Evolutionary conservation across 1,284 basidiomycete genomes (phyloP), one percentile per base, ranked within the genome.

Genomic region (Bjerkandera adusta): DNA sequence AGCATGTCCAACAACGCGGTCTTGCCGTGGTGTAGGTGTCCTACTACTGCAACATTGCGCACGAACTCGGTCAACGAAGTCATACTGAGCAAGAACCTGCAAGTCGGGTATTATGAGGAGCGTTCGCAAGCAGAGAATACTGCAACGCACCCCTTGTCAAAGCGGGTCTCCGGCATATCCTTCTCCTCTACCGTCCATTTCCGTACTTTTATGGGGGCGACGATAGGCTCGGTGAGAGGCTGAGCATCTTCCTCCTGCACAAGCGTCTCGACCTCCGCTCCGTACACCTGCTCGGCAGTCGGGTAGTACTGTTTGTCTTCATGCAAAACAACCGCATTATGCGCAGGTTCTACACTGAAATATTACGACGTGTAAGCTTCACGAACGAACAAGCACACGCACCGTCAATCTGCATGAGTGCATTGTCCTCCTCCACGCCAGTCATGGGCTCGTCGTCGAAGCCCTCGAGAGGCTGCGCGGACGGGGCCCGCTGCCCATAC

Each of bases 231-330:
- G 3, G 91, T 81, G 5, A 99, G 77, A 6, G 92, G 93, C 66
- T 99, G 97, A 3, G 91, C 83, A 62, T 99, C 97, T 70, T 99
- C 97, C 67, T 99, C 97, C 66, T 99, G 95, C 1, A 99, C 97
- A 60, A 99, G 71, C 1, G 96, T 90, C 70, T 99, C 96, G 18
- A 99, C 96, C 49, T 88, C 96, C 36, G 83, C 77, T 6, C 96
- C 97, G 64, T 99, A 99, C 1, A 96, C 84, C 40, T 98, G 92
- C 45, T 77, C 76, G 0, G 97, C 97, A 10, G 88, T 88, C 6
- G 93, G 92, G 64, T 99, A 99, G 71, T 99, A 99, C 67, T 94
- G 89, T 69, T 99, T 99, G 72, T 99, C 91, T 66, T 99, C 97
- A 61, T 99, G 96, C 46, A 97, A 73, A 37, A 97, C 69, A 24